A percentile compares a stretch with the other conserved stretches of the same genome.
Conservation (phyloP, 305 asterid species). For the Fraxinus sp. region DNA sequence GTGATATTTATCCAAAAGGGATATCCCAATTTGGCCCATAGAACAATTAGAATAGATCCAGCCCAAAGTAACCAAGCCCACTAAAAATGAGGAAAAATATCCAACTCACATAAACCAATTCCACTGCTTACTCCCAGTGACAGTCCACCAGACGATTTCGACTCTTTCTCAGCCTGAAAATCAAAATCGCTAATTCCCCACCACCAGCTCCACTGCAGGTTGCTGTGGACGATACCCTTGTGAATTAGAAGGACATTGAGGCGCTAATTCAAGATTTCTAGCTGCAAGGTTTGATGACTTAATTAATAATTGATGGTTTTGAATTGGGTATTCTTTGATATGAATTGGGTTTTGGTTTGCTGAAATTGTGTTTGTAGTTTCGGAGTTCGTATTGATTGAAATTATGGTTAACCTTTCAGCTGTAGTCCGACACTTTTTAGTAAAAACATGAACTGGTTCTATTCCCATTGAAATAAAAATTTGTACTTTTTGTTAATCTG, state of each 20-base stretch:
- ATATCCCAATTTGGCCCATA: neutral
- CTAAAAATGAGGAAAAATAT: neutral
- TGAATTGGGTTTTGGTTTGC: neutral
- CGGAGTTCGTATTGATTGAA: neutral
- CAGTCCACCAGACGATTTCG: neutral
- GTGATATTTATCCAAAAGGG: neutral
- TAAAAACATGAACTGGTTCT: neutral
- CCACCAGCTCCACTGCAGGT: neutral
- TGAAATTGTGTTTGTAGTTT: neutral
- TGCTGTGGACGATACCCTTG: neutral
- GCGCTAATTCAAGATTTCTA: neutral
- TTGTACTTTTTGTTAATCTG: neutral
- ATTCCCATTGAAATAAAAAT: neutral
- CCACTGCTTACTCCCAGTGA: neutral
- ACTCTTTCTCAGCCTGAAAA: neutral
- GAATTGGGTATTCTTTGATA: neutral
- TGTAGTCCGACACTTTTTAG: neutral
- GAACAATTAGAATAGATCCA: neutral
- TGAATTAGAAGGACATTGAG: neutral
- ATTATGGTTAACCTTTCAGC: neutral
- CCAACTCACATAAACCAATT: neutral
- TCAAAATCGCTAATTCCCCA: neutral
- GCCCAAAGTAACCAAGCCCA: neutral
- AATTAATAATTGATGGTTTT: neutral
- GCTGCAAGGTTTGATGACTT: neutral